A percentile compares a stretch with the other conserved stretches of the same genome.
These are phyloP conservation scores for Cryptococcus jaspeensis DNA, from an alignment of 1,284 basidiomycete genomes.

Conservation along the genomic window DNA sequence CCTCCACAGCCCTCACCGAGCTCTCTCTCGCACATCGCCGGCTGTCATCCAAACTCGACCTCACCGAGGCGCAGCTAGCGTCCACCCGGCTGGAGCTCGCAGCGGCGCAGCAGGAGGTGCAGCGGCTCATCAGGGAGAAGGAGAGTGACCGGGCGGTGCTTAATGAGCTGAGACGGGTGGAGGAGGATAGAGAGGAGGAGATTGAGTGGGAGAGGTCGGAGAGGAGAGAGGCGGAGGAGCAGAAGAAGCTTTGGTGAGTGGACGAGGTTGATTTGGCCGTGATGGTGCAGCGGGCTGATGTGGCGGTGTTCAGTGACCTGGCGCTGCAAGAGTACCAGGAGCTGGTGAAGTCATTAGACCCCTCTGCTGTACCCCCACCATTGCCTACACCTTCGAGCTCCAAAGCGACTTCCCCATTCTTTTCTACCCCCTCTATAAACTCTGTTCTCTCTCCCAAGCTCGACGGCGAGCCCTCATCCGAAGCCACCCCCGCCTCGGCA, in stretches of 20 bases:
- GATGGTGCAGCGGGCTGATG: not conserved
- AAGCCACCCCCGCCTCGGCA: not conserved
- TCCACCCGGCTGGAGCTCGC: slow-evolving; percentile 47
- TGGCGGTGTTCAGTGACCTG: slow-evolving; percentile 32
- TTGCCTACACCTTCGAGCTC: slow-evolving; percentile 4
- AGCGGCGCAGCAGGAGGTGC: slow-evolving; percentile 58
- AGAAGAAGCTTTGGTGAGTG: slow-evolving; percentile 47
- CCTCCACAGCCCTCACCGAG: slow-evolving; percentile 45
- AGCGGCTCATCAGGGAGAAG: slow-evolving; percentile 62
- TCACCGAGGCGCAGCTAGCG: slow-evolving; percentile 38
- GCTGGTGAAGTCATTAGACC: slow-evolving; percentile 42
- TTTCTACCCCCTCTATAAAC: slow-evolving; percentile 15
- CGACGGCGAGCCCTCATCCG: too few relatives aligned
- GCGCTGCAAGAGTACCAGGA: slow-evolving; percentile 43
- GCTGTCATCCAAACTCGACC: slow-evolving; percentile 48
- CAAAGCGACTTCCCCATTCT: slow-evolving; percentile 19
- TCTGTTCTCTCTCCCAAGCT: not conserved
- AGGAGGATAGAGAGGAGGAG: slow-evolving; percentile 66
- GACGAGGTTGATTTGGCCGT: not conserved
- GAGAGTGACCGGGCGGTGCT: slow-evolving; percentile 37
- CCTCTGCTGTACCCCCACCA: slow-evolving; percentile 41
- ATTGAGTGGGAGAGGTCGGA: slow-evolving; percentile 42
- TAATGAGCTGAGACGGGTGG: slow-evolving; percentile 34
- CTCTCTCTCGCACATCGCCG: slow-evolving; percentile 51
- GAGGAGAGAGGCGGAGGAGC: slow-evolving; percentile 44